These are phyloP conservation scores for Thermothelomyces thermophilus DNA, from an alignment of 2,329 filamentous ascomycete species.

Conservation along the genomic window DNA sequence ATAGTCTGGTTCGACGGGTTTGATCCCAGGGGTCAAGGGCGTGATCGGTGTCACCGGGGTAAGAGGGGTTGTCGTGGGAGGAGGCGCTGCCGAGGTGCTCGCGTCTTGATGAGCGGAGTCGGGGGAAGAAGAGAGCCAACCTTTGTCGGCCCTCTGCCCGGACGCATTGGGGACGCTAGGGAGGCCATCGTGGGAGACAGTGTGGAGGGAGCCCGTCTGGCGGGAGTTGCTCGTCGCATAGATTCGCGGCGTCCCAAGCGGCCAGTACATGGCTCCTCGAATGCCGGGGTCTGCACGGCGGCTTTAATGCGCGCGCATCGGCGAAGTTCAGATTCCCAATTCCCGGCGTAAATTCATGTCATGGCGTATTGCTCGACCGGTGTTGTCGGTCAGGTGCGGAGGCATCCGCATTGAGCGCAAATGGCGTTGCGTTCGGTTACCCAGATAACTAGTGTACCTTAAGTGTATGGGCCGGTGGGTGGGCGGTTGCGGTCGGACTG, in stretches of 20 bases:
- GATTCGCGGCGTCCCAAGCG: constrained; percentile 74
- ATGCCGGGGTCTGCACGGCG: constrained; percentile 21
- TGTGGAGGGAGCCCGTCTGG: constrained; percentile 43
- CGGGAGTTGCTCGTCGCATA: constrained; percentile 72
- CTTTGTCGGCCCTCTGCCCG: constrained; percentile 24
- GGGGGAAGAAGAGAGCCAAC: constrained; percentile 15
- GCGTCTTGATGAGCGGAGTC: background rate
- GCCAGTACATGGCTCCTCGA: constrained; percentile 73
- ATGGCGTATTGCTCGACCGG: background rate
- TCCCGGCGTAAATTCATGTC: constrained; percentile 21
- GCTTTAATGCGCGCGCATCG: constrained; percentile 21
- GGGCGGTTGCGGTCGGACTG: too few relatives aligned
- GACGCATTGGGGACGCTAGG: constrained; percentile 26
- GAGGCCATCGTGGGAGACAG: constrained; percentile 57
- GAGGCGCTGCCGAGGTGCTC: constrained; percentile 30
- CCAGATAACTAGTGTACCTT: too few relatives aligned
- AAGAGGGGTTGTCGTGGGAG: constrained; percentile 33
- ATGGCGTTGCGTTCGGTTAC: background rate
- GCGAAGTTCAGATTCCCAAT: constrained; percentile 2
- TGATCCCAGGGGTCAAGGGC: constrained; percentile 51
- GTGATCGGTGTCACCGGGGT: constrained; percentile 45
- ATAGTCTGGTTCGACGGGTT: constrained; percentile 51
- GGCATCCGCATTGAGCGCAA: constrained; percentile 1
- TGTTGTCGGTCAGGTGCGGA: background rate
- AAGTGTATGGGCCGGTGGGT: too few relatives aligned